A percentile compares a stretch with the other conserved stretches of the same genome.
Evolutionary conservation across 2,329 filamentous ascomycete genomes (phyloP).

Genomic region (Fusarium sp.): DNA sequence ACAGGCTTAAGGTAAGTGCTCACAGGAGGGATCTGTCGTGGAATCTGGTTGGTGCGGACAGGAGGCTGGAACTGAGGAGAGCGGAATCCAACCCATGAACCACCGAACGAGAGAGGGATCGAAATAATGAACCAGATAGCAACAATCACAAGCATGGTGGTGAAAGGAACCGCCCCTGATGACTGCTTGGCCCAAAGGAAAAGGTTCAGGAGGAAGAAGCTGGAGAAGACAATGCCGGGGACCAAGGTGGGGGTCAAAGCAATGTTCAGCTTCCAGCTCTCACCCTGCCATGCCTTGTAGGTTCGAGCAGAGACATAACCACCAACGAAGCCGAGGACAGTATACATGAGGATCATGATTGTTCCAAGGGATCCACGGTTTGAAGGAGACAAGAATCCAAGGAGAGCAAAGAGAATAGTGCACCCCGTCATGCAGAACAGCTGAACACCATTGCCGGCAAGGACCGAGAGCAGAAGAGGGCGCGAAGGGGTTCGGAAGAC

Average conservation of each 20-base stretch:
- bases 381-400: slow-evolving; percentile 94
- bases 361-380: slow-evolving; percentile 95
- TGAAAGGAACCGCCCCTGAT: slow-evolving; percentile 93
- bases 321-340: slow-evolving; percentile 88
- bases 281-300: slow-evolving; percentile 95
- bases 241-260: slow-evolving; percentile 85
- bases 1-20: slow-evolving; percentile 85
- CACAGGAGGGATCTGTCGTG: slow-evolving; percentile 89
- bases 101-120: slow-evolving; percentile 86
- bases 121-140: slow-evolving; percentile 98
- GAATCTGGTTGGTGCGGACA: slow-evolving; percentile 96
- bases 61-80: slow-evolving; percentile 76
- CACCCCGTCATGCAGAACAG: slow-evolving; percentile 97
- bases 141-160: slow-evolving; percentile 94
- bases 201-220: slow-evolving; percentile 93
- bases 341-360: slow-evolving; percentile 93
- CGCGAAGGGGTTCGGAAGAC: slow-evolving; percentile 90
- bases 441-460: slow-evolving; percentile 93
- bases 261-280: slow-evolving; percentile 95
- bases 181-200: slow-evolving; percentile 96
- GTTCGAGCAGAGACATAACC: slow-evolving; percentile 88
- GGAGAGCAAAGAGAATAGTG: slow-evolving; percentile 90
- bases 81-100: slow-evolving; percentile 94
- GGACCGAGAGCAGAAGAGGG: slow-evolving; percentile 83
- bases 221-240: slow-evolving; percentile 83